phyloP scores from a whole-genome alignment of 106 monocot species.

The Triglochin maritima region DNA sequence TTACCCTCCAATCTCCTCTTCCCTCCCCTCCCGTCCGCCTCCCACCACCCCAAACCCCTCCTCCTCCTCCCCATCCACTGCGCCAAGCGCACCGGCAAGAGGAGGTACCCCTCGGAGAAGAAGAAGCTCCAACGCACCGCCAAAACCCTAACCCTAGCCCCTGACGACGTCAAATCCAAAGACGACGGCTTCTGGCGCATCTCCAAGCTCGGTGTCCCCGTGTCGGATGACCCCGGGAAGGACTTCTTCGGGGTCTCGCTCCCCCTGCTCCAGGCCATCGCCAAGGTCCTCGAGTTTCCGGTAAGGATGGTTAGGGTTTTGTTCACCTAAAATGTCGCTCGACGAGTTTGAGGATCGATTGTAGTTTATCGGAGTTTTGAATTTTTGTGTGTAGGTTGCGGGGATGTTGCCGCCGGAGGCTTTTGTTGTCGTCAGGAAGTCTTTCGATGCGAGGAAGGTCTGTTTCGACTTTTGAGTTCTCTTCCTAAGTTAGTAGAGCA shows the following conservation, averaged over 20 bases:
- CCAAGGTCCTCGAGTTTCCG: conserved; percentile 86
- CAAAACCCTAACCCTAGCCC: conserved; percentile 25
- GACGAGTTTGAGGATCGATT: not conserved
- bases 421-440: conserved; percentile 77
- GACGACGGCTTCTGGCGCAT: conserved; percentile 94
- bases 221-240: conserved; percentile 74
- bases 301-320: conserved; percentile 15
- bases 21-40: not conserved
- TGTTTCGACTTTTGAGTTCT: not conserved
- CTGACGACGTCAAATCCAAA: conserved; percentile 32
- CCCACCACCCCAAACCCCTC: not conserved
- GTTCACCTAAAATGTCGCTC: too few relatives aligned
- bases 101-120: conserved; percentile 98
- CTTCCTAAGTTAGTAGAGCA: too few relatives aligned
- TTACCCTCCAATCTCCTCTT: conserved; percentile 2
- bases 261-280: conserved; percentile 70
- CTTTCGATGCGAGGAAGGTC: conserved; percentile 99
- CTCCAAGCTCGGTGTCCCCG: conserved; percentile 84
- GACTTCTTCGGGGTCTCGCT: conserved; percentile 62
- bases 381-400: conserved; percentile 44
- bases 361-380: not conserved
- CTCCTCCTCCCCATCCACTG: conserved; percentile 6
- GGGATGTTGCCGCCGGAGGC: conserved; percentile 79
- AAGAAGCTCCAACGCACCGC: conserved; percentile 54
- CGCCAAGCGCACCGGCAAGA: conserved; percentile 78